Conservation (phyloP, 2,329 filamentous ascomycete genomes). For the Arachnomyces sp. region DNA sequence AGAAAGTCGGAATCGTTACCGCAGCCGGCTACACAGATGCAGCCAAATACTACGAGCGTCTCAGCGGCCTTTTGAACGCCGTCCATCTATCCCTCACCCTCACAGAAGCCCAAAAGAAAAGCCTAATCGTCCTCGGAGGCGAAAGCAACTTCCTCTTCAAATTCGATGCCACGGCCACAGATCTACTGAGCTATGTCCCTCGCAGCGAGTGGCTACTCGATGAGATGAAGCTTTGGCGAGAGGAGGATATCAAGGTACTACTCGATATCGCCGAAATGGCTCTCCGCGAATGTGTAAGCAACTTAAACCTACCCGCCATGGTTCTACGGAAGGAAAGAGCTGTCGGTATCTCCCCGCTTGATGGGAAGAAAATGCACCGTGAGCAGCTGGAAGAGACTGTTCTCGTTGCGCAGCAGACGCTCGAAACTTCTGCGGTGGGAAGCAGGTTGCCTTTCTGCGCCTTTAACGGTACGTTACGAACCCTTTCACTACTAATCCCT, state of each 20-base stretch:
- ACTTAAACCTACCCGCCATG: constrained; percentile 69
- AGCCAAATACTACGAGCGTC: constrained; percentile 73
- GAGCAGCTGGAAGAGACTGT: constrained; percentile 95
- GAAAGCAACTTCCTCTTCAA: constrained; percentile 94
- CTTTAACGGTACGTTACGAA: constrained; percentile 62
- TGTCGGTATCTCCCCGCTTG: constrained; percentile 65
- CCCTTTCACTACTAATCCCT: not conserved
- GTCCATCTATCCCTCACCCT: constrained; percentile 57
- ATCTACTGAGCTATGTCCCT: constrained; percentile 60
- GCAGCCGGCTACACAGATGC: constrained; percentile 91
- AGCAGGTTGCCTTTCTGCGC: constrained; percentile 79
- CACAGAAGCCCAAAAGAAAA: constrained; percentile 61
- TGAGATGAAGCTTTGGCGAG: constrained; percentile 43
- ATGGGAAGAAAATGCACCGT: constrained; percentile 63
- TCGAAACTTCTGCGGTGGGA: constrained; percentile 71
- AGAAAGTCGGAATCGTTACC: constrained; percentile 90
- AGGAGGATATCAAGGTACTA: constrained; percentile 68
- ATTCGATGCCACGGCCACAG: constrained; percentile 57
- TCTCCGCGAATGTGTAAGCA: constrained; percentile 70
- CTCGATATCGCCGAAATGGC: constrained; percentile 84
- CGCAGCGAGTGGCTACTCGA: constrained; percentile 53
- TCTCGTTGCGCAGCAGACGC: constrained; percentile 82
- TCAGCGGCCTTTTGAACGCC: constrained; percentile 79
- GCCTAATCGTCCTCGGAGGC: constrained; percentile 85
- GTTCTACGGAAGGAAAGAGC: constrained; percentile 84